Base-by-base conservation (phyloP, 2,329 filamentous ascomycete genomes). In the Stromatinia cepivora region DNA sequence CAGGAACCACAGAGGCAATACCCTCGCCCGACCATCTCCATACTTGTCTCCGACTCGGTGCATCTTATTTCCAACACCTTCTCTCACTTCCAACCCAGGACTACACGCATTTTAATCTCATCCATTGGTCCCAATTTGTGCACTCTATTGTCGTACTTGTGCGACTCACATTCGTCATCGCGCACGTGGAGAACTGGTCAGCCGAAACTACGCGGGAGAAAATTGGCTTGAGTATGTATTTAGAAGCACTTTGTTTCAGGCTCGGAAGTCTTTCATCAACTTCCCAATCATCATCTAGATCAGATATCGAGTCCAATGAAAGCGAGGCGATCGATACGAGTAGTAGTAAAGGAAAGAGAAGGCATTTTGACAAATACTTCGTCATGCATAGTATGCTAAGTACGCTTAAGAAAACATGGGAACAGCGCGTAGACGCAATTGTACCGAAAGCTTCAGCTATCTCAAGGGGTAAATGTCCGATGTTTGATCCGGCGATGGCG, bases 111-210 rank as follows among this genome's bases (percentile, higher is more conserved):
- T 77, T 77, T 64, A 75, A 73, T 6, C 48, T 68, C 0, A 69
- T 72, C 1, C 71, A 76, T 45, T 76, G 75, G 73, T 70, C 68
- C 3, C 34, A 62, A 11, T 11, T 77, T 3, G 71, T 77, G 1
- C 71, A 75, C 39, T 46, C 63, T 2, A 69, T 76, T 0, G 63
- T 78, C 13, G 56, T 73, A 3, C 67, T 75, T 25, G 74, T 74
- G 0, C 59, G 76, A 13, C 72, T 78, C 0, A 74, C 76, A 0
- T 78, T 77, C 52, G 34, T 76, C 39, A 74, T 77, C 70, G 75
- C 76, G 2, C 62, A 68, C 17, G 69, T 62, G 20, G 54, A 74
- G 22, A 68, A 68, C 13, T 77, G 76, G 76, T 72, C 75, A 53
- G 56, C 70, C 1, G 69, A 71, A 1, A 73, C 70, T 3, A 74